A percentile compares a stretch with the other conserved stretches of the same genome.
Conservation (phyloP, 305 asterid genomes). For the Solanum chacoense region DNA sequence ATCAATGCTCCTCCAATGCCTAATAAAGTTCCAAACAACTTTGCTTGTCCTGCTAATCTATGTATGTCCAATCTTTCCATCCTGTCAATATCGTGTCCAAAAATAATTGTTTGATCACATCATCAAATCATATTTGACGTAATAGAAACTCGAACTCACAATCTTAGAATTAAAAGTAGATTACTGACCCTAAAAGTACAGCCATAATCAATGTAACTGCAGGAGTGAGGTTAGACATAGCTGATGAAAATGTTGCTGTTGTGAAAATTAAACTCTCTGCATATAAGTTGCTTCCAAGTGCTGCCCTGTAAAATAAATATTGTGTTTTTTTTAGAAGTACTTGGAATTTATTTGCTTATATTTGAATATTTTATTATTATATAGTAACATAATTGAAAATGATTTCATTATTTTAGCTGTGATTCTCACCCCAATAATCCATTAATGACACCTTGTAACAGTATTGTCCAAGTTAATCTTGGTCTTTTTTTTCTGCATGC, state of each 20-base stretch:
- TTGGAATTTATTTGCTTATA: not conserved
- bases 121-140: not conserved
- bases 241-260: slow-evolving; percentile 23
- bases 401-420: not conserved
- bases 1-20: slow-evolving; percentile 18
- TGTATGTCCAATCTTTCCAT: slow-evolving; percentile 10
- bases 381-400: not conserved
- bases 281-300: slow-evolving; percentile 21
- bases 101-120: not conserved
- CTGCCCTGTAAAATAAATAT: slow-evolving; percentile 6
- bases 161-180: not conserved
- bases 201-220: slow-evolving; percentile 23
- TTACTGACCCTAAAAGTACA: slow-evolving; percentile 12
- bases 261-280: slow-evolving; percentile 22
- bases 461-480: slow-evolving; percentile 15
- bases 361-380: not conserved
- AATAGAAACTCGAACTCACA: not conserved
- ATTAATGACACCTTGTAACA: slow-evolving; percentile 12
- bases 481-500: slow-evolving; percentile 27
- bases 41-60: slow-evolving; percentile 13
- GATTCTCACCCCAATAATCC: slow-evolving; percentile 19
- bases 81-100: slow-evolving; percentile 2
- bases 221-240: slow-evolving; percentile 24
- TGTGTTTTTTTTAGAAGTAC: not conserved
- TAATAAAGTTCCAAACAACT: slow-evolving; percentile 13